Base-by-base conservation (phyloP, 352 stramenopile genomes). In the Plasmopara halstedii region DNA sequence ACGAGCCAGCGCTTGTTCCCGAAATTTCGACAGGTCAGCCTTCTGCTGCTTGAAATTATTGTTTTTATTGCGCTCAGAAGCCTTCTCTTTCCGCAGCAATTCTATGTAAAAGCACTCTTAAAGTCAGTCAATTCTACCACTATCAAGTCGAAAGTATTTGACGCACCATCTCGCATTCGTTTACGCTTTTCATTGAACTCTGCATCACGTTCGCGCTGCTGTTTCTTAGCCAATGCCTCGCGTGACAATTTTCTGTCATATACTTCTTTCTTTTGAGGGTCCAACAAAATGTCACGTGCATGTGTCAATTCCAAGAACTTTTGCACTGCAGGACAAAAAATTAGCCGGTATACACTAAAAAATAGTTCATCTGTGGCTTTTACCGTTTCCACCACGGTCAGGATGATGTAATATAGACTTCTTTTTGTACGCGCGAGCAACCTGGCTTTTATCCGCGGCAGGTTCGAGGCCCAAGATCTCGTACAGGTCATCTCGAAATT, bases 361-460 rank as follows among this genome's bases (percentile, higher is more conserved):
- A 35, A 14, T 36, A 54, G 17, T 17, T 8, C 19, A 3, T 20
- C 19, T 42, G 6, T 41, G 1, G 21, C 37, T 42, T 42, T 45
- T 58, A 91, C 79, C 77, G 36, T 93, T 77, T 42, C 81, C 81
- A 11, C 81, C 78, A 35, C 79, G 80, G 46, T 93, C 81, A 10
- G 81, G 81, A 39, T 93, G 81, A 22, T 89, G 74, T 31, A 76
- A 34, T 18, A 90, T 72, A 6, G 73, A 87, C 58, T 80, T 83
- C 62, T 87, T 87, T 57, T 85, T 89, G 56, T 89, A 93, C 1
- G 81, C 81, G 42, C 74, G 74, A n/a, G 74, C 70, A 14, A 93
- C 70, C 23, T 83, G 64, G 31, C 80, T 73, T 53, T 78, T 70
- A 43, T 86, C 67, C 6, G 68, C 61, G 32, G 72, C 76, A 38